Evolutionary conservation across 495 filamentous ascomycete genomes (phyloP).

Genomic region (Hypomontagnella submonticulosa): DNA sequence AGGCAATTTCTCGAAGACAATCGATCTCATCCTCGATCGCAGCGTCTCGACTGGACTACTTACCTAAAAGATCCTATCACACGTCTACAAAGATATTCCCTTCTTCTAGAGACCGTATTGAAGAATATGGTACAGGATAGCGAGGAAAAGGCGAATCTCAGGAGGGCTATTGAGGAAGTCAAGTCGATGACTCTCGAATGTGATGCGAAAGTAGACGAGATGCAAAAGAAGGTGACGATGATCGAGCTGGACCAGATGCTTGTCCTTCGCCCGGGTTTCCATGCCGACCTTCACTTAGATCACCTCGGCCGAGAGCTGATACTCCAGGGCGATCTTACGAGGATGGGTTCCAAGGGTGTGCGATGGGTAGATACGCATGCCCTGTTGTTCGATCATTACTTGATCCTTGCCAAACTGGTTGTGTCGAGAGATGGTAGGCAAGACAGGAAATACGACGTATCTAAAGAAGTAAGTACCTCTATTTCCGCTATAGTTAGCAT

Average conservation of each 20-base stretch:
- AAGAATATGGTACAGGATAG: conserved; percentile 84
- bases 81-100: conserved; percentile 86
- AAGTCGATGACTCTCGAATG: conserved; percentile 91
- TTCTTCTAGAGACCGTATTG: conserved; percentile 83
- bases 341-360: conserved; percentile 86
- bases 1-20: conserved; percentile 83
- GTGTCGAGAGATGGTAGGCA: conserved; percentile 73
- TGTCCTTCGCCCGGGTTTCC: conserved; percentile 85
- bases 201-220: conserved; percentile 93
- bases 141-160: conserved; percentile 90
- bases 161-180: conserved; percentile 93
- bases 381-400: conserved; percentile 94
- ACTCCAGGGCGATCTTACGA: conserved; percentile 87
- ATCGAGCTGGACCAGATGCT: conserved; percentile 85
- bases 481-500: background rate
- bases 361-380: conserved; percentile 92
- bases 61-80: conserved; percentile 95
- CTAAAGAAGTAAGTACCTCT: conserved; percentile 74
- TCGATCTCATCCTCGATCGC: conserved; percentile 81
- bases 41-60: conserved; percentile 90
- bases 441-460: conserved; percentile 92
- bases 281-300: conserved; percentile 88
- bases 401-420: conserved; percentile 89
- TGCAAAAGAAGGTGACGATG: conserved; percentile 89
- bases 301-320: conserved; percentile 92